A percentile compares a stretch with the other conserved stretches of the same genome.
Evolutionary conservation across 2,329 filamentous ascomycete genomes (phyloP).

Genomic region (Hymenoscyphus occultus): DNA sequence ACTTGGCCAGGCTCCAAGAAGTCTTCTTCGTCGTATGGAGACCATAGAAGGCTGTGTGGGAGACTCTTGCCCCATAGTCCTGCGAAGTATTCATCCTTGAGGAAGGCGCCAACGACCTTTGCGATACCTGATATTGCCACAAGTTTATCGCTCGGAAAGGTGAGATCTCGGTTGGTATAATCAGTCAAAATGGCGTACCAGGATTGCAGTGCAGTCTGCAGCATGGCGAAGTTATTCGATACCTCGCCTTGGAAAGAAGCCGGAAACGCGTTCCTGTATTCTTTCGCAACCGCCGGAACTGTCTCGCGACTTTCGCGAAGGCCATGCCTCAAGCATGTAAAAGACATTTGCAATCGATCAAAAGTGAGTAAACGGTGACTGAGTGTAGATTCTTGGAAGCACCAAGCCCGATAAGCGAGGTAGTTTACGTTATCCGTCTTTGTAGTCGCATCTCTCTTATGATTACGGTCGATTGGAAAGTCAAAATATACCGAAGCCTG

Average conservation of each 20-base stretch:
- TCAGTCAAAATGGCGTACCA: not conserved
- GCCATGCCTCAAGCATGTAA: not conserved
- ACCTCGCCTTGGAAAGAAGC: not conserved
- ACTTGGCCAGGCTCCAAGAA: not conserved
- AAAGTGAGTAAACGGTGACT: not conserved
- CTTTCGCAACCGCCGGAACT: not conserved
- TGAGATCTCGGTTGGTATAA: conserved; percentile 4
- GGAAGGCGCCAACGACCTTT: not conserved
- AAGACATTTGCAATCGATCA: not conserved
- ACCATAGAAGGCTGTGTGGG: conserved; percentile 4
- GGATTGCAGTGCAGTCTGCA: not conserved
- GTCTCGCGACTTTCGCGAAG: not conserved
- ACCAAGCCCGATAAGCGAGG: not conserved
- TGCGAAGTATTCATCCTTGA: conserved; percentile 6
- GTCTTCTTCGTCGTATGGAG: not conserved
- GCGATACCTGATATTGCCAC: conserved; percentile 7
- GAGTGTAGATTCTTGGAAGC: not conserved
- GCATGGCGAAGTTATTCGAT: not conserved
- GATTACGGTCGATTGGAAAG: not conserved
- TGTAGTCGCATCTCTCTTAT: not conserved
- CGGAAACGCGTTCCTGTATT: not conserved
- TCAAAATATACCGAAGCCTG: not conserved
- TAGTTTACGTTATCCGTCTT: not conserved
- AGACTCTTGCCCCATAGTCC: conserved; percentile 4
- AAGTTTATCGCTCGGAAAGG: conserved; percentile 4